Percentiles rank a stretch among this genome's conserved stretches.
These are phyloP conservation scores for Acacia crassicarpa DNA, from an alignment of 306 rosid species.

Conservation along the genomic window DNA sequence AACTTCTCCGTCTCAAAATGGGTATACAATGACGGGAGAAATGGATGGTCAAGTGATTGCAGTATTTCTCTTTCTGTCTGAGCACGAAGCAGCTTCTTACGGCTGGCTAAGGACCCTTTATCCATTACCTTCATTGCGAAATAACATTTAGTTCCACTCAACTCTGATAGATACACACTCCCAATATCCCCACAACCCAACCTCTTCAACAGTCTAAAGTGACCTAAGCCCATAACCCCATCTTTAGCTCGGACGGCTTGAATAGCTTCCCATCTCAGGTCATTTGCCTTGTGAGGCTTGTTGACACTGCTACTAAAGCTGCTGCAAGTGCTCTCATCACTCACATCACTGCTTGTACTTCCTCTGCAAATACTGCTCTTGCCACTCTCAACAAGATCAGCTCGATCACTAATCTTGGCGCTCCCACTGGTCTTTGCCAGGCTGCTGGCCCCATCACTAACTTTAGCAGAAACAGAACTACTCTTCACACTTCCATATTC, in stretches of 20 bases:
- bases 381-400: slow-evolving; percentile 89
- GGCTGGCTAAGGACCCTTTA: slow-evolving; percentile 90
- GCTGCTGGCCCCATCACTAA: slow-evolving; percentile 84
- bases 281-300: slow-evolving; percentile 98
- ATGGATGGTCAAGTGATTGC: slow-evolving; percentile 94
- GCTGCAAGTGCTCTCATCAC: slow-evolving; percentile 96
- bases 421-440: slow-evolving; percentile 91
- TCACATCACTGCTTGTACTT: slow-evolving; percentile 96
- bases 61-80: slow-evolving; percentile 97
- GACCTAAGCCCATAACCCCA: slow-evolving; percentile 77
- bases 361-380: slow-evolving; percentile 96
- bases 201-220: slow-evolving; percentile 89
- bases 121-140: slow-evolving; percentile 99
- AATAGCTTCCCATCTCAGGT: slow-evolving; percentile 98
- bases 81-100: slow-evolving; percentile 95
- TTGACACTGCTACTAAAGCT: slow-evolving; percentile 88
- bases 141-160: slow-evolving; percentile 93
- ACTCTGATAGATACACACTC: slow-evolving; percentile 93
- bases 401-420: slow-evolving; percentile 84
- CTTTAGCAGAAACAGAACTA: slow-evolving; percentile 86
- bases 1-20: slow-evolving; percentile 98
- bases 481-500: slow-evolving; percentile 80
- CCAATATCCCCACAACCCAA: slow-evolving; percentile 99
- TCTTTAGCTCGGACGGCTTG: slow-evolving; percentile 86
- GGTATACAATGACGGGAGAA: slow-evolving; percentile 92